Evolutionary conservation across 345 rosid genomes (phyloP).

Genomic region (Tarenaya hassleriana): DNA sequence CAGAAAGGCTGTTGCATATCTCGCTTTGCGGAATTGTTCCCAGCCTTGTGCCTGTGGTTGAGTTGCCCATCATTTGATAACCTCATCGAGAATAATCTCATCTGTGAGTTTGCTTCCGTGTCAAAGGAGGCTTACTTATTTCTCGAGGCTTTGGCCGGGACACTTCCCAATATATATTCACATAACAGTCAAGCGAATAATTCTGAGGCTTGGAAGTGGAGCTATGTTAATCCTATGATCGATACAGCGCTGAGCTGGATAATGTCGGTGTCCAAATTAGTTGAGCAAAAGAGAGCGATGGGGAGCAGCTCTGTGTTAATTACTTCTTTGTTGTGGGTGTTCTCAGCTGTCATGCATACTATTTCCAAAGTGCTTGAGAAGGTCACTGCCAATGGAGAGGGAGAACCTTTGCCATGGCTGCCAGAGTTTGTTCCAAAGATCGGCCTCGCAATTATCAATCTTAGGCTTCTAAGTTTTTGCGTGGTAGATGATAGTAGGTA

Average conservation of each 20-base stretch:
- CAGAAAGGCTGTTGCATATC: conserved; percentile 58
- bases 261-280: conserved; percentile 35
- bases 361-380: conserved; percentile 62
- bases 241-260: conserved; percentile 75
- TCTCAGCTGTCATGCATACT: conserved; percentile 57
- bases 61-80: conserved; percentile 62
- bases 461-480: conserved; percentile 45
- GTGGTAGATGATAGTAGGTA: conserved; percentile 19
- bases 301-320: conserved; percentile 25
- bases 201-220: conserved; percentile 71
- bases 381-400: conserved; percentile 34
- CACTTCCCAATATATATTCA: conserved; percentile 58
- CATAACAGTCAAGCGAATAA: conserved; percentile 27
- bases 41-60: conserved; percentile 80
- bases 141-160: conserved; percentile 63
- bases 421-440: conserved; percentile 86
- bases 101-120: conserved; percentile 57
- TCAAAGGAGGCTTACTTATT: conserved; percentile 68
- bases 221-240: conserved; percentile 62
- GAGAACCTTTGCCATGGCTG: conserved; percentile 49
- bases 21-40: conserved; percentile 63
- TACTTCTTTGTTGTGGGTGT: conserved; percentile 58
- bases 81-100: conserved; percentile 47
- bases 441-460: conserved; percentile 64
- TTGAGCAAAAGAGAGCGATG: conserved; percentile 32